Evolutionary conservation across 2,329 filamentous ascomycete genomes (phyloP).

Genomic region (Dactylellina haptotyla): DNA sequence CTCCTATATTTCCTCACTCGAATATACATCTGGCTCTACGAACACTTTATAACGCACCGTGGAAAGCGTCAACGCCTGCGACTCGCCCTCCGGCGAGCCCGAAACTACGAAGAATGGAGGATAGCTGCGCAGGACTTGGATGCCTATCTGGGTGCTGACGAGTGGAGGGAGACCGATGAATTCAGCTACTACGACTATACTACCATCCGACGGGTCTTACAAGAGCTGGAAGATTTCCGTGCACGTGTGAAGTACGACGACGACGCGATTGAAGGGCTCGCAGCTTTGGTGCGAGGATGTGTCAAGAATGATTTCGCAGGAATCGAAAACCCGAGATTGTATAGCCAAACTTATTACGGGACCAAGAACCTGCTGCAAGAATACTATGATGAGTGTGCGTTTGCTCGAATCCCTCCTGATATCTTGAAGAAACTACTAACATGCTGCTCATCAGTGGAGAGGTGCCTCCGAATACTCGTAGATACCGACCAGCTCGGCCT

Average conservation of each 20-base stretch:
- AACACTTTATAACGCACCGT: constrained; percentile 89
- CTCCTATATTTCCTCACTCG: constrained; percentile 81
- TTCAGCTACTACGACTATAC: constrained; percentile 88
- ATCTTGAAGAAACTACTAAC: not conserved
- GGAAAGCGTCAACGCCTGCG: constrained; percentile 79
- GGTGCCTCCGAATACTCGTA: constrained; percentile 73
- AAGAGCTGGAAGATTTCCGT: constrained; percentile 76
- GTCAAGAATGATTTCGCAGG: constrained; percentile 98
- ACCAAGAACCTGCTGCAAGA: constrained; percentile 94
- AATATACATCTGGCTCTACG: constrained; percentile 90
- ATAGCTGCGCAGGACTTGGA: constrained; percentile 81
- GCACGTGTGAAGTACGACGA: constrained; percentile 68
- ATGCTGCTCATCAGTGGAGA: constrained; percentile 67
- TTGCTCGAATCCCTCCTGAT: not conserved
- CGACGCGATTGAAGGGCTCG: constrained; percentile 76
- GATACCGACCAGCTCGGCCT: constrained; percentile 73
- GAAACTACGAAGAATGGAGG: constrained; percentile 85
- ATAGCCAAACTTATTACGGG: constrained; percentile 96
- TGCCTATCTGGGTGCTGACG: constrained; percentile 78
- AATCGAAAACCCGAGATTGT: constrained; percentile 91
- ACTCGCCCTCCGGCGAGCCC: constrained; percentile 75
- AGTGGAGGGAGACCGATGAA: constrained; percentile 80
- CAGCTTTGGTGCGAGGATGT: constrained; percentile 82
- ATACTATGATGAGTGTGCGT: constrained; percentile 82
- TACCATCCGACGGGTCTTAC: constrained; percentile 79